These are phyloP conservation scores for Aureobasidium lini DNA, from an alignment of 2,329 filamentous ascomycete genomes.

Conservation along the genomic window DNA sequence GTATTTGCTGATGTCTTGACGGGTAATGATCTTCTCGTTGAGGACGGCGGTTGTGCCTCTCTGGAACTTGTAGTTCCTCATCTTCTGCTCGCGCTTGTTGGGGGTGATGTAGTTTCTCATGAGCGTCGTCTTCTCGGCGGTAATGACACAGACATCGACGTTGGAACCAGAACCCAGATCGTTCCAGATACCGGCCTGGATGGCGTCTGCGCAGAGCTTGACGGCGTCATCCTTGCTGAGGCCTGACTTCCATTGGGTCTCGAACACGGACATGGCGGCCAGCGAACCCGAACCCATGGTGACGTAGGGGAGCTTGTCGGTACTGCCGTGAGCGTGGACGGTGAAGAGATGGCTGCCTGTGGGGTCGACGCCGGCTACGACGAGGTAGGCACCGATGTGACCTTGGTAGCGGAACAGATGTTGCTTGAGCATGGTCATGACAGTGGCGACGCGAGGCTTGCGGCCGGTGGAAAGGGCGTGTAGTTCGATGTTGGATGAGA, in stretches of 20 bases:
- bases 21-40: constrained; percentile 92
- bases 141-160: constrained; percentile 94
- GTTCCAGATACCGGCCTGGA: constrained; percentile 97
- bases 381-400: constrained; percentile 94
- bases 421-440: constrained; percentile 99
- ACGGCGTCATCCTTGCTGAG: constrained; percentile 76
- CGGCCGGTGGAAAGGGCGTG: constrained; percentile 94
- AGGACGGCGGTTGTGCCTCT: constrained; percentile 91
- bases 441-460: constrained; percentile 93
- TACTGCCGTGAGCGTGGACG: constrained; percentile 95
- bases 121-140: constrained; percentile 86
- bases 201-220: constrained; percentile 74
- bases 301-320: constrained; percentile 97
- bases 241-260: constrained; percentile 83
- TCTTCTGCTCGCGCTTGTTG: constrained; percentile 84
- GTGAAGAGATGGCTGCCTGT: constrained; percentile 95
- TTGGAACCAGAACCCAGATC: constrained; percentile 95
- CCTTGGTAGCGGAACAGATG: constrained; percentile 98
- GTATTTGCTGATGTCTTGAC: constrained; percentile 89
- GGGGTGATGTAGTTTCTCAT: constrained; percentile 89
- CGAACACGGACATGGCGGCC: constrained; percentile 96
- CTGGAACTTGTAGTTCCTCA: constrained; percentile 85
- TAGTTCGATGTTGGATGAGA: constrained; percentile 96
- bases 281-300: constrained; percentile 97
- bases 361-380: constrained; percentile 92